phyloP scores from a whole-genome alignment of 1,139 yeast genomes.

The Hansenula lynferdii region DNA sequence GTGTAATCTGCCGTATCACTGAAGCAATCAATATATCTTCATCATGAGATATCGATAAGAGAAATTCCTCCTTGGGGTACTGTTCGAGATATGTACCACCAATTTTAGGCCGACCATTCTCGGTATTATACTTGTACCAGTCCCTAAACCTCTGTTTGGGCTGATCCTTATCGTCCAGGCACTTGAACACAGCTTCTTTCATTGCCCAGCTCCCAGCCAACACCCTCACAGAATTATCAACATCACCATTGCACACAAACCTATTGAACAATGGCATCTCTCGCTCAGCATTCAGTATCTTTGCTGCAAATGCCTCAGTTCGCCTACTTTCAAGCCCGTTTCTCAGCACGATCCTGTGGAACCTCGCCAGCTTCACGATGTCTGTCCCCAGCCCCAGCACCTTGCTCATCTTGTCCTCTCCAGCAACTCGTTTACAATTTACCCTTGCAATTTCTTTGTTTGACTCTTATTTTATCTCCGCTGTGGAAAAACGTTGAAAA shows the following conservation, averaged over 20 bases:
- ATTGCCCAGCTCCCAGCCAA: slow-evolving; percentile 70
- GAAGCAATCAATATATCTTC: slow-evolving; percentile 47
- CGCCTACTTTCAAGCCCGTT: slow-evolving; percentile 27
- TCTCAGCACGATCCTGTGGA: slow-evolving; percentile 36
- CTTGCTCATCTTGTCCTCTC: no score
- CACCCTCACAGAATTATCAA: slow-evolving; percentile 27
- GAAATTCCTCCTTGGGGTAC: slow-evolving; percentile 40
- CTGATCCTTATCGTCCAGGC: slow-evolving; percentile 49
- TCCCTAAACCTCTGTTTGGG: slow-evolving; percentile 47
- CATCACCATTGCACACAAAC: slow-evolving; percentile 13
- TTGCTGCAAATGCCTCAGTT: slow-evolving; percentile 36
- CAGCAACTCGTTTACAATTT: no score
- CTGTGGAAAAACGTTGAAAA: slow-evolving; percentile 3
- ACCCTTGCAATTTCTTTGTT: no score
- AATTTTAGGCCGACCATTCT: slow-evolving; percentile 37
- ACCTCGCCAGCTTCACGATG: slow-evolving; percentile 46
- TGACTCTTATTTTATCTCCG: no score
- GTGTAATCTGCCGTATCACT: slow-evolving; percentile 38
- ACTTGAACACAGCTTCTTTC: slow-evolving; percentile 71
- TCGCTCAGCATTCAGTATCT: slow-evolving; percentile 46
- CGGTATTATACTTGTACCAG: slow-evolving; percentile 50
- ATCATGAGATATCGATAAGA: slow-evolving; percentile 63
- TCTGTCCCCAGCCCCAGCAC: slow-evolving; percentile 59
- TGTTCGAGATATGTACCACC: slow-evolving; percentile 28
- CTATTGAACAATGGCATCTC: slow-evolving; percentile 38